Conservation (phyloP, 345 rosid genomes). For the Salix koriyanagi region DNA sequence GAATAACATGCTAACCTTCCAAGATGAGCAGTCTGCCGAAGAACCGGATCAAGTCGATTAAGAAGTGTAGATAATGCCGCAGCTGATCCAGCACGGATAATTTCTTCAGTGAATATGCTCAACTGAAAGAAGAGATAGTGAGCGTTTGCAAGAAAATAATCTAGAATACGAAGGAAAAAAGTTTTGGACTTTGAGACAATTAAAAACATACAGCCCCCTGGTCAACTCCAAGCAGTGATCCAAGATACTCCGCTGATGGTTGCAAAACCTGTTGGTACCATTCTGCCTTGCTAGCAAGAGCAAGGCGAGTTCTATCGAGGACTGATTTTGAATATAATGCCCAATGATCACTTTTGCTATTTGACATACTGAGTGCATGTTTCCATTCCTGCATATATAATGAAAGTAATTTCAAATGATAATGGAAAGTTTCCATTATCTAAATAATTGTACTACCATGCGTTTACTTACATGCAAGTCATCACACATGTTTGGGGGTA, state of each 20-base stretch:
- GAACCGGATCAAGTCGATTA: conserved; percentile 94
- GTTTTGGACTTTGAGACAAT: conserved; percentile 1
- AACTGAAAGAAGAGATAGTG: conserved; percentile 43
- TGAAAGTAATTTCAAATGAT: conserved; percentile 8
- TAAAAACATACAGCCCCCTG: conserved; percentile 72
- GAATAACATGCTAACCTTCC: conserved; percentile 65
- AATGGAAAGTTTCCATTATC: conserved; percentile 1
- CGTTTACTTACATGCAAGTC: not conserved
- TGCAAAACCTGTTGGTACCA: conserved; percentile 79
- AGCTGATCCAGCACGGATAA: conserved; percentile 97
- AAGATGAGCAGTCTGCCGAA: conserved; percentile 84
- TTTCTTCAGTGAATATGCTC: conserved; percentile 89
- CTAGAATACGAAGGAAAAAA: conserved; percentile 5
- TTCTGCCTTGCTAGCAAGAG: conserved; percentile 84
- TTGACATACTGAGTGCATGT: conserved; percentile 59
- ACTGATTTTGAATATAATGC: conserved; percentile 91
- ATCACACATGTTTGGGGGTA: not conserved
- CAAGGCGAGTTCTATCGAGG: conserved; percentile 91
- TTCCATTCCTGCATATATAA: conserved; percentile 71
- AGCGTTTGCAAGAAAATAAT: not conserved
- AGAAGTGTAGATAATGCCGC: conserved; percentile 76
- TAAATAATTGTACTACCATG: not conserved
- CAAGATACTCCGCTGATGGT: conserved; percentile 95
- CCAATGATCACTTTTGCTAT: conserved; percentile 57
- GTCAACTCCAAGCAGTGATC: conserved; percentile 80